Percentiles rank a stretch among this genome's conserved stretches.
These are phyloP conservation scores for Penicillium capsulatum DNA, from an alignment of 2,329 filamentous ascomycete species.

Conservation along the genomic window DNA sequence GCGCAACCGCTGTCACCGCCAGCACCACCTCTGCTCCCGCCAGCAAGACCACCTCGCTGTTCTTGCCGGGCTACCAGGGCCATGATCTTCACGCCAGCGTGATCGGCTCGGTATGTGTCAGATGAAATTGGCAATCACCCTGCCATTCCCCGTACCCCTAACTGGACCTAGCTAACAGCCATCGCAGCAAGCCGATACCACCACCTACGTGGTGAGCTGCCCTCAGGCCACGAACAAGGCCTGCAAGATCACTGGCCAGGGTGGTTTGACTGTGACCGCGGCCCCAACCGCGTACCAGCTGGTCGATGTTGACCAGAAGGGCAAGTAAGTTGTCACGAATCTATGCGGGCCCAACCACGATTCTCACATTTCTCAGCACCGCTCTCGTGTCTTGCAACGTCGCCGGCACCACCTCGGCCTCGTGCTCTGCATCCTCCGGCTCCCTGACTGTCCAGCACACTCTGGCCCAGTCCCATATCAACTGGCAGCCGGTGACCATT, in stretches of 20 bases:
- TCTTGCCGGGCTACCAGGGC: constrained; percentile 23
- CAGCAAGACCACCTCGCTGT: constrained; percentile 18
- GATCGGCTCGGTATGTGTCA: constrained; percentile 14
- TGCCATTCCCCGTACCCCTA: background rate
- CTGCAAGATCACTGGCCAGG: constrained; percentile 7
- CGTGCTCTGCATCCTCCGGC: constrained; percentile 21
- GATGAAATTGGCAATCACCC: background rate
- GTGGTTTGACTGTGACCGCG: constrained; percentile 22
- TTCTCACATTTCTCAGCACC: constrained; percentile 2
- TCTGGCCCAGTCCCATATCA: constrained; percentile 15
- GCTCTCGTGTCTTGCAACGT: constrained; percentile 24
- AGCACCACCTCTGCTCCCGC: constrained; percentile 22
- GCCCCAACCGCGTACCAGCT: constrained; percentile 20
- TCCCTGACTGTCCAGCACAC: constrained; percentile 16
- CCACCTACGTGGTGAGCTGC: constrained; percentile 24
- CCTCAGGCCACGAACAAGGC: constrained; percentile 1
- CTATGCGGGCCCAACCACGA: background rate
- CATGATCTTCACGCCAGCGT: constrained; percentile 19
- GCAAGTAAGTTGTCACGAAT: constrained; percentile 15
- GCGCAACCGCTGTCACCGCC: constrained; percentile 22
- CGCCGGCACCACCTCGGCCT: constrained; percentile 25
- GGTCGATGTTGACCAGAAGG: constrained; percentile 14
- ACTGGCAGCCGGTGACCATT: constrained; percentile 27
- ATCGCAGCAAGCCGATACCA: constrained; percentile 18
- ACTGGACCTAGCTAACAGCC: constrained; percentile 3